Percentiles rank a stretch among this genome's conserved stretches.
These are phyloP conservation scores for Vitis amurensis DNA, from an alignment of 164 flowering plant genomes.

Conservation along the genomic window DNA sequence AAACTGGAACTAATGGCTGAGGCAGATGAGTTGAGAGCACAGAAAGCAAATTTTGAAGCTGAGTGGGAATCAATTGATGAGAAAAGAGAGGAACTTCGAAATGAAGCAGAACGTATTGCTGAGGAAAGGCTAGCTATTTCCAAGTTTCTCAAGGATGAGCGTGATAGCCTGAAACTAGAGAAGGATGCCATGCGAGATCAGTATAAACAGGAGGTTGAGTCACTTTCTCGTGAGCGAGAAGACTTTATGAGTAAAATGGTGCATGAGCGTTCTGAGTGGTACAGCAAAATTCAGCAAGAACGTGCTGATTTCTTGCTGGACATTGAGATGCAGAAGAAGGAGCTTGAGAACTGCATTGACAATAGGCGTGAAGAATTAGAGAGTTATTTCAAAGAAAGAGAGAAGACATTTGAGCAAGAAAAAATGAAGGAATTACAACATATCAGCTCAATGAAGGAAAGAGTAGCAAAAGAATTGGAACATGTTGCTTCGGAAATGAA, in stretches of 20 bases:
- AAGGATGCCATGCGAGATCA: slow-evolving; percentile 61
- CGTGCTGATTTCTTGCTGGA: slow-evolving; percentile 63
- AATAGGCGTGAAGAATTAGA: slow-evolving; percentile 84
- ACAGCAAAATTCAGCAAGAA: slow-evolving; percentile 77
- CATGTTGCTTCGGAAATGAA: slow-evolving; percentile 60
- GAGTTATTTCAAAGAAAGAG: slow-evolving; percentile 54
- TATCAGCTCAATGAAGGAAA: slow-evolving; percentile 62
- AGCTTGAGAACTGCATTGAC: slow-evolving; percentile 59
- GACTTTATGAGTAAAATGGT: slow-evolving; percentile 64
- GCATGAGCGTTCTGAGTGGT: slow-evolving; percentile 76
- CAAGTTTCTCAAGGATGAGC: slow-evolving; percentile 74
- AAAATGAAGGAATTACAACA: slow-evolving; percentile 58
- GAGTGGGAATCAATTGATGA: slow-evolving; percentile 95
- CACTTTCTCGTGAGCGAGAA: slow-evolving; percentile 67
- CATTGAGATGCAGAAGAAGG: slow-evolving; percentile 72
- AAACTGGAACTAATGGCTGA: slow-evolving; percentile 63
- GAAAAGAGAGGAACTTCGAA: slow-evolving; percentile 66
- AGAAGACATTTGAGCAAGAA: slow-evolving; percentile 70
- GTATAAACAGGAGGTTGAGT: slow-evolving; percentile 59
- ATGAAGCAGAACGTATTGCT: slow-evolving; percentile 63
- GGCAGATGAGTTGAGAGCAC: slow-evolving; percentile 66
- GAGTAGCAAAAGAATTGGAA: slow-evolving; percentile 59
- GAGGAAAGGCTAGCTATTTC: slow-evolving; percentile 55
- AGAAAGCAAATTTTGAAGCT: slow-evolving; percentile 83
- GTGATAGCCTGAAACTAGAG: slow-evolving; percentile 65